These are phyloP conservation scores for Botrytis porri DNA, from an alignment of 2,329 filamentous ascomycete genomes.

Conservation along the genomic window DNA sequence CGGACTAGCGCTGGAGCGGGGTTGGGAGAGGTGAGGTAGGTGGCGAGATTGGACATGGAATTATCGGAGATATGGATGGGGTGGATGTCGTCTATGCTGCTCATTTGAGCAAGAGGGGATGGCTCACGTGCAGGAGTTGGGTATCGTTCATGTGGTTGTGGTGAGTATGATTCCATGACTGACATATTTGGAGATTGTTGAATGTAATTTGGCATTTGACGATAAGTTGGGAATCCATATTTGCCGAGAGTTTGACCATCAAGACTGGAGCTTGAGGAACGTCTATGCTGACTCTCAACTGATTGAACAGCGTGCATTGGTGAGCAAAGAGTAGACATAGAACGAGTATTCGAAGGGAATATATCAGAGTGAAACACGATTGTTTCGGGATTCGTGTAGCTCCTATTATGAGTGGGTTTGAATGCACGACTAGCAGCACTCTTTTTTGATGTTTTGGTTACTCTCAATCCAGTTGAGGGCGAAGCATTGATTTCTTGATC, in stretches of 20 bases:
- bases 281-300: slow-evolving; percentile 47
- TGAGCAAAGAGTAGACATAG: slow-evolving; percentile 37
- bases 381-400: slow-evolving; percentile 61
- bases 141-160: slow-evolving; percentile 44
- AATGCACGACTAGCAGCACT: slow-evolving; percentile 37
- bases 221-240: slow-evolving; percentile 83
- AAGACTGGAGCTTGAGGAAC: slow-evolving; percentile 65
- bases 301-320: slow-evolving; percentile 33
- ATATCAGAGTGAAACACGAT: slow-evolving; percentile 40
- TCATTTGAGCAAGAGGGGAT: slow-evolving; percentile 41
- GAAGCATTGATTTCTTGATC: slow-evolving; percentile 71
- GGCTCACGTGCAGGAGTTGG: slow-evolving; percentile 43
- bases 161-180: slow-evolving; percentile 42
- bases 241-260: slow-evolving; percentile 64
- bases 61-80: slow-evolving; percentile 38
- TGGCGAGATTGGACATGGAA: slow-evolving; percentile 65
- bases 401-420: slow-evolving; percentile 52
- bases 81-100: slow-evolving; percentile 37
- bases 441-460: slow-evolving; percentile 46
- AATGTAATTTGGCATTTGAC: slow-evolving; percentile 62
- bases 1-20: slow-evolving; percentile 80
- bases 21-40: slow-evolving; percentile 76
- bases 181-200: slow-evolving; percentile 32
- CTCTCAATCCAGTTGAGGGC: slow-evolving; percentile 45
- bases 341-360: slow-evolving; percentile 31